Base-by-base conservation (phyloP, 768 basidiomycete genomes). In the Agrocybe praecox region DNA sequence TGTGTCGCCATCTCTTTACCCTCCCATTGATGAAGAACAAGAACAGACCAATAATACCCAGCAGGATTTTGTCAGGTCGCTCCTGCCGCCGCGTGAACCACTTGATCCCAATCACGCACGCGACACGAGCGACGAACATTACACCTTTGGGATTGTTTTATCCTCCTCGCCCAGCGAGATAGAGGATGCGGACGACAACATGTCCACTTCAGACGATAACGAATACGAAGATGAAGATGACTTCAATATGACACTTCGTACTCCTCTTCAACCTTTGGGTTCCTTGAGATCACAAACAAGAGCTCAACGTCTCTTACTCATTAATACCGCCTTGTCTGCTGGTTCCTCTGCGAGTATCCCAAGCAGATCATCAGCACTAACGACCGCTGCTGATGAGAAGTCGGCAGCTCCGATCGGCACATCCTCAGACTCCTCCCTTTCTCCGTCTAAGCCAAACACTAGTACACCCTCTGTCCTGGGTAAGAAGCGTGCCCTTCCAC, bases 1-100 rank as follows among this genome's bases (percentile, higher is more conserved):
- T 17, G 56, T 63, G n/a, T 26, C 65, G 12, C 54, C 64, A 7
- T 50, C 57, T 21, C 65, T 63, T 26, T 69, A 68, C 33, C 70
- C 76, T 34, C 65, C 70, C 46, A 77, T 81, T 53, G 60, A 18
- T 19, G 57, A 71, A 33, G 81, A 83, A 65, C 76, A 79, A 18
- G 45, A 56, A 33, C 14, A 40, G 14, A 40, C 6, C 36, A 40
- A 40, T n/a, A 40, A 40, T n/a, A 47, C 67, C 29, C 66, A 67
- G 55, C 81, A 82, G 87, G 86, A 73, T 89, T 90, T 89, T 89
- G 77, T 68, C 59, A 67, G 67, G 83, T 84, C 80, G 87, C 86
- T 88, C 86, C 80, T 76, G 84, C 80, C 73, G 68, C 81, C 75
- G 70, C 82, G 77, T 80, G 81, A 84, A 80, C 80, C 78, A 40